Evolutionary conservation across 1,284 basidiomycete species (phyloP), one percentile per base, ranked within the genome.

Genomic region (Ganoderma sp.): DNA sequence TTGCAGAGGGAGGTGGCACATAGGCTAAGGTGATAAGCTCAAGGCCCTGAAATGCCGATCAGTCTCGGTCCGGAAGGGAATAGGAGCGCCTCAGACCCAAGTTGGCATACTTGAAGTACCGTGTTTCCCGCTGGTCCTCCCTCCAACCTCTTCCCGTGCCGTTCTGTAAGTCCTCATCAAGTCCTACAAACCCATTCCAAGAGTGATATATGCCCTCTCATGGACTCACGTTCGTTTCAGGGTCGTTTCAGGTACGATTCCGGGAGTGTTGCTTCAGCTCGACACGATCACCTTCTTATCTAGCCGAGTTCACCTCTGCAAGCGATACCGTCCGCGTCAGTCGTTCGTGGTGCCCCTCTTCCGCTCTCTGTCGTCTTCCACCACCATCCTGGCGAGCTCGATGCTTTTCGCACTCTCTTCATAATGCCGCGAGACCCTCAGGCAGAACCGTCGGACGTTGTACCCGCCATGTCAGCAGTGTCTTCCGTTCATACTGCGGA

Each of bases 341-440:
- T 41, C 12, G 15, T 2, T 32, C 10, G 32, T 34, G 28, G 32
- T 34, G 28, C 25, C n/a, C 37, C 43, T 28, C 54, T 60, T 59
- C 50, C 41, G n/a, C 42, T 42, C 15, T 41, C 59, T 58, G 63
- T 43, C 63, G 50, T 57, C 43, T 22, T 28, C 61, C 39, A 43
- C 48, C 34, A 34, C 25, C 34, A 28, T 48, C 34, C 45, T 57
- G 52, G 42, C 34, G 9, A 25, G 37, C 39, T 48, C 63, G 34
- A 67, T 67, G 64, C 34, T 54, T 64, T 63, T 60, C 71, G 41
- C 48, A 32, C 19, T 19, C 22, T 10, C n/a, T 17, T 50, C 42
- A 61, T 72, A 58, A 69, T 72, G 71, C 70, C 65, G 50, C 67
- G 63, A 58, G 58, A 68, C 60, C 39, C 65, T 56, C 28, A 61